Conservation (phyloP, 2,329 filamentous ascomycete species). For the Aspergillus neotritici region DNA sequence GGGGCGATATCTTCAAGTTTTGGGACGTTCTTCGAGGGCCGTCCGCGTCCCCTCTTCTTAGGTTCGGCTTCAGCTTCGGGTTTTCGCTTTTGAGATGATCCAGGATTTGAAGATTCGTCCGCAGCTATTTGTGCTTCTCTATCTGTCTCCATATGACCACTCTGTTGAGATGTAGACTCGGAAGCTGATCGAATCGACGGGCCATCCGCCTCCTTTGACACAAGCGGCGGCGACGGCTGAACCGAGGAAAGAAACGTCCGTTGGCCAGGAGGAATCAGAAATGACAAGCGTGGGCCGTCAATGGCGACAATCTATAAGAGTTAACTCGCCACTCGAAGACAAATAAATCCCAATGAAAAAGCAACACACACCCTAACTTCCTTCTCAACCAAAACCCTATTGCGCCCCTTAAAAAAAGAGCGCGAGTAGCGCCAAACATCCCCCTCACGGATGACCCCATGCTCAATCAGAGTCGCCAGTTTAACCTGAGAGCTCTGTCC, state of each 20-base stretch:
- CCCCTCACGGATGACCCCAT: slow-evolving; percentile 33
- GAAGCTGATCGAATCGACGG: neutral
- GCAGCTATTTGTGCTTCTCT: neutral
- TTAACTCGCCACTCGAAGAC: no score
- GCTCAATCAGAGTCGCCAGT: slow-evolving; percentile 30
- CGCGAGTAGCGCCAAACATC: slow-evolving; percentile 40
- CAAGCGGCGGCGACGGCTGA: neutral
- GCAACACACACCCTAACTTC: slow-evolving; percentile 34
- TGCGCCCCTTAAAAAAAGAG: slow-evolving; percentile 21
- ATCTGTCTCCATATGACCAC: neutral
- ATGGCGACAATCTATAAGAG: slow-evolving; percentile 28
- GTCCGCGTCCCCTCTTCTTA: slow-evolving; percentile 3
- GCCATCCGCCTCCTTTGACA: neutral
- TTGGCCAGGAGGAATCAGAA: slow-evolving; percentile 36
- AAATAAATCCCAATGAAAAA: neutral
- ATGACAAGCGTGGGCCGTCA: slow-evolving; percentile 29
- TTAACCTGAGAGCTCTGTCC: slow-evolving; percentile 41
- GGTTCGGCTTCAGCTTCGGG: slow-evolving; percentile 5
- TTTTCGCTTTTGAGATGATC: slow-evolving; percentile 12
- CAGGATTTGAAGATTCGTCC: neutral
- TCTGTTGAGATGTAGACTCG: neutral
- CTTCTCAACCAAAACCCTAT: slow-evolving; percentile 36
- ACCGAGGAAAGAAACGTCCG: slow-evolving; percentile 27
- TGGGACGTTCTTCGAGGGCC: neutral
- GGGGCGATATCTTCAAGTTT: no score